Percentiles rank a stretch among this genome's conserved stretches.
Conservation (phyloP, 768 basidiomycete species). For the Hemileccinum rubropunctum region DNA sequence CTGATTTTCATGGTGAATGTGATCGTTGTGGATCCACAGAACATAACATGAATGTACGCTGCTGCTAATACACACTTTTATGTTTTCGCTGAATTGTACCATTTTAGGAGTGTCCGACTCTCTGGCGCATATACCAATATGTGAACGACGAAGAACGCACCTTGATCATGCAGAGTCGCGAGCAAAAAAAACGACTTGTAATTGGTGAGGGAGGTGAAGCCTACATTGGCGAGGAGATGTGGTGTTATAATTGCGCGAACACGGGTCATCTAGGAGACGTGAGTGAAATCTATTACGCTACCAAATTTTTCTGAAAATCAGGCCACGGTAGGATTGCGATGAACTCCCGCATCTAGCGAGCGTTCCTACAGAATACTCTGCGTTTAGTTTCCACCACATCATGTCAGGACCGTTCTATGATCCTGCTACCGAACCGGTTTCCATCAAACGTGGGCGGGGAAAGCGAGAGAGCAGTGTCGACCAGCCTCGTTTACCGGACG, state of each 20-base stretch:
- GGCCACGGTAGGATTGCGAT: conserved; percentile 54
- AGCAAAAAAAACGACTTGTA: conserved; percentile 44
- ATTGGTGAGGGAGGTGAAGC: conserved; percentile 77
- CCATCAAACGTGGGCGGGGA: conserved; percentile 37
- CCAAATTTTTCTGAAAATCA: neutral
- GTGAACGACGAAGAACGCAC: conserved; percentile 52
- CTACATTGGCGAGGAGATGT: conserved; percentile 68
- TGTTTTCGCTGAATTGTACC: neutral
- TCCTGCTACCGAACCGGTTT: conserved; percentile 32
- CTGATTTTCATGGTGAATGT: conserved; percentile 47
- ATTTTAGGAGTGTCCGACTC: conserved; percentile 73
- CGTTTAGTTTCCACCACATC: conserved; percentile 63
- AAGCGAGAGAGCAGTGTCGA: conserved; percentile 31
- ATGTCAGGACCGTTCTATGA: conserved; percentile 66
- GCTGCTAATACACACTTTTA: neutral
- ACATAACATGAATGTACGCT: conserved; percentile 63
- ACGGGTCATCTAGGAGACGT: conserved; percentile 80
- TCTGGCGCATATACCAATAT: conserved; percentile 81
- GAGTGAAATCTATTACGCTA: conserved; percentile 27
- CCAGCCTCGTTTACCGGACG: conserved; percentile 34
- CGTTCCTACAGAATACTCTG: conserved; percentile 53
- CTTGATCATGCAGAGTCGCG: conserved; percentile 43
- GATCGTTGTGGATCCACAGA: conserved; percentile 64
- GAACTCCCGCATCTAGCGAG: conserved; percentile 41
- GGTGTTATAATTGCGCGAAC: conserved; percentile 81